Percentiles rank a stretch among this genome's conserved stretches.
phyloP scores from a whole-genome alignment of 2,329 filamentous ascomycete genomes.

The Cordyceps farinosa region DNA sequence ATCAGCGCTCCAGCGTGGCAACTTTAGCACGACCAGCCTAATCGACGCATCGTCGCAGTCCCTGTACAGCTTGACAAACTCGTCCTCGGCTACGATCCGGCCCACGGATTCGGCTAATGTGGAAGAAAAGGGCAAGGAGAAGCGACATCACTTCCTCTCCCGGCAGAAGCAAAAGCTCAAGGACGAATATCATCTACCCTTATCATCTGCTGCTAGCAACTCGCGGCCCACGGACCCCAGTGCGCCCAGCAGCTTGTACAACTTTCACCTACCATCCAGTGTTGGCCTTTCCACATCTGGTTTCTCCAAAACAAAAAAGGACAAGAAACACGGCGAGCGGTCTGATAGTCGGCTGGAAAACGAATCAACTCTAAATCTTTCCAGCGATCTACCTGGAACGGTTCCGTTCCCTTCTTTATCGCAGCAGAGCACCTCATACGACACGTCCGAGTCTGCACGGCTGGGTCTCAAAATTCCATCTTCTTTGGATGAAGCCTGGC shows the following conservation, averaged over 20 bases:
- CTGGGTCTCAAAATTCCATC: constrained; percentile 63
- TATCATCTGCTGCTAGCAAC: constrained; percentile 74
- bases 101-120: constrained; percentile 48
- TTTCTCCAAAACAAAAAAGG: constrained; percentile 81
- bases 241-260: constrained; percentile 73
- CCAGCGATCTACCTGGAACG: constrained; percentile 51
- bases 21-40: constrained; percentile 70
- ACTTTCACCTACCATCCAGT: constrained; percentile 70
- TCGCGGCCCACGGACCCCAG: constrained; percentile 71
- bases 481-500: constrained; percentile 77
- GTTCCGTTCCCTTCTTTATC: constrained; percentile 47
- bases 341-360: constrained; percentile 50
- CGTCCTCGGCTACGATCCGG: constrained; percentile 73
- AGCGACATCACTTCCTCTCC: constrained; percentile 76
- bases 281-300: constrained; percentile 61
- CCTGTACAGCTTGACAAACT: constrained; percentile 72
- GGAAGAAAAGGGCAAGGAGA: constrained; percentile 56
- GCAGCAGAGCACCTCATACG: constrained; percentile 46
- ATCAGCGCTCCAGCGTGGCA: constrained; percentile 60
- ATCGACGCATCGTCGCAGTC: constrained; percentile 59
- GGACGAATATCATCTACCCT: constrained; percentile 67
- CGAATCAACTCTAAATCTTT: constrained; percentile 42
- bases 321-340: constrained; percentile 76
- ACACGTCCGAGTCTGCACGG: constrained; percentile 52
- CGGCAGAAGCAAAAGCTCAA: constrained; percentile 76